These are phyloP conservation scores for Umbelopsis sp. DNA, from an alignment of 192 early-diverging fungal species.

Conservation along the genomic window DNA sequence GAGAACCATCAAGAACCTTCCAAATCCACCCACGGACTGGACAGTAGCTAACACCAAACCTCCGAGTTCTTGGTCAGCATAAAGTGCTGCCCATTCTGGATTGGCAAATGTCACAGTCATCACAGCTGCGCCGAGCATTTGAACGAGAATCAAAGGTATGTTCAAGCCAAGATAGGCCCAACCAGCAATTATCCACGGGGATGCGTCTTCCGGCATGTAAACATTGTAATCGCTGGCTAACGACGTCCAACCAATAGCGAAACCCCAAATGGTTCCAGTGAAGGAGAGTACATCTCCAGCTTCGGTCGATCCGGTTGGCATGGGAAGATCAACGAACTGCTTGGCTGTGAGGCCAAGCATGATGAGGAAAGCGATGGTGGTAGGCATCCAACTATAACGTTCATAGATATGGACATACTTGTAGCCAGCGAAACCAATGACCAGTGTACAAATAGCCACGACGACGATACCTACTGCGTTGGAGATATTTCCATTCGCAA, in stretches of 20 bases:
- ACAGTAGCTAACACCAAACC: not conserved
- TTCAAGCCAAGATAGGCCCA: conserved; percentile 12
- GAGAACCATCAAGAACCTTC: conserved; percentile 37
- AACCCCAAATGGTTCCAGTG: conserved; percentile 18
- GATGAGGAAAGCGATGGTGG: conserved; percentile 13
- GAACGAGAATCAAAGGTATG: conserved; percentile 22
- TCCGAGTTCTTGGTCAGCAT: conserved; percentile 12
- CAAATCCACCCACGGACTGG: conserved; percentile 27
- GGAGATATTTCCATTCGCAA: conserved; percentile 14
- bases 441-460: conserved; percentile 26
- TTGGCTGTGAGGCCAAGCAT: conserved; percentile 15
- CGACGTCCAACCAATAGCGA: conserved; percentile 20
- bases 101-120: conserved; percentile 11
- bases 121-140: conserved; percentile 22
- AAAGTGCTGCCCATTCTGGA: conserved; percentile 16
- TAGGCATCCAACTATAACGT: conserved; percentile 17
- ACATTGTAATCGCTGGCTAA: conserved; percentile 20
- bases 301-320: conserved; percentile 15
- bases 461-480: conserved; percentile 35
- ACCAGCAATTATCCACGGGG: not conserved
- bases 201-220: conserved; percentile 20
- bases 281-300: conserved; percentile 22
- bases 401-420: conserved; percentile 35
- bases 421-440: conserved; percentile 40
- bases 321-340: conserved; percentile 11